Percentiles rank a stretch among this genome's conserved stretches.
Evolutionary conservation across 257 asterid species (phyloP).

Genomic region (Salvia rosmarinus): DNA sequence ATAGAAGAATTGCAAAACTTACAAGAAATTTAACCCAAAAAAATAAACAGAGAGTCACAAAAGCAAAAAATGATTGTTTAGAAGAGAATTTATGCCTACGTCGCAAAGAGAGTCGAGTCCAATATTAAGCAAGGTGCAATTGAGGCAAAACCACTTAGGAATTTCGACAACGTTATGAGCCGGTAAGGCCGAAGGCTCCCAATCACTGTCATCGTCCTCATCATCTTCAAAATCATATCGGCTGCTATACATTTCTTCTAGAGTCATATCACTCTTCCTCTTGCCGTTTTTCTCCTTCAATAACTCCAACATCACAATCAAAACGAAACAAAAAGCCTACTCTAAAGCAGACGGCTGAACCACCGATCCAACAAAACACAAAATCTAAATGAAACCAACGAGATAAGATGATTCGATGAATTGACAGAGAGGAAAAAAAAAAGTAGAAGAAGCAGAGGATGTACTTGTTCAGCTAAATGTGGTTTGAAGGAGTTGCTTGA

Average conservation of each 20-base stretch:
- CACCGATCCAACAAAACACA: conserved; percentile 21
- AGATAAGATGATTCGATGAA: neutral
- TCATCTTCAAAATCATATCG: conserved; percentile 64
- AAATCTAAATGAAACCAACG: neutral
- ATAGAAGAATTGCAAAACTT: conserved; percentile 12
- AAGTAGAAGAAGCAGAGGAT: conserved; percentile 2
- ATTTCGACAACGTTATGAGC: conserved; percentile 42
- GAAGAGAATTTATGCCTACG: conserved; percentile 45
- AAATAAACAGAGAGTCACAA: no score
- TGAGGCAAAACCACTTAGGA: conserved; percentile 86
- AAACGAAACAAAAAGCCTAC: conserved; percentile 25
- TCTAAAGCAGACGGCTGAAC: conserved; percentile 24
- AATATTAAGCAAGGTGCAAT: conserved; percentile 81
- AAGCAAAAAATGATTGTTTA: no score
- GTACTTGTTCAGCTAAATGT: conserved; percentile 37
- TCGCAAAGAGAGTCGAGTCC: conserved; percentile 61
- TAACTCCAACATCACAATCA: conserved; percentile 18
- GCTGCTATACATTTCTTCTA: conserved; percentile 73
- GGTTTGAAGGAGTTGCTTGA: conserved; percentile 23
- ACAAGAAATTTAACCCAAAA: no score
- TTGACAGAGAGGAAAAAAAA: neutral
- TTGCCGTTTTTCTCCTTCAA: conserved; percentile 57
- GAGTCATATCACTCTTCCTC: conserved; percentile 56
- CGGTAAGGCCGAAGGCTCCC: conserved; percentile 49
- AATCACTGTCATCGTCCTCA: conserved; percentile 78